phyloP scores from a whole-genome alignment of 176 grass and related monocot species.

The Metroxylon sagu region DNA sequence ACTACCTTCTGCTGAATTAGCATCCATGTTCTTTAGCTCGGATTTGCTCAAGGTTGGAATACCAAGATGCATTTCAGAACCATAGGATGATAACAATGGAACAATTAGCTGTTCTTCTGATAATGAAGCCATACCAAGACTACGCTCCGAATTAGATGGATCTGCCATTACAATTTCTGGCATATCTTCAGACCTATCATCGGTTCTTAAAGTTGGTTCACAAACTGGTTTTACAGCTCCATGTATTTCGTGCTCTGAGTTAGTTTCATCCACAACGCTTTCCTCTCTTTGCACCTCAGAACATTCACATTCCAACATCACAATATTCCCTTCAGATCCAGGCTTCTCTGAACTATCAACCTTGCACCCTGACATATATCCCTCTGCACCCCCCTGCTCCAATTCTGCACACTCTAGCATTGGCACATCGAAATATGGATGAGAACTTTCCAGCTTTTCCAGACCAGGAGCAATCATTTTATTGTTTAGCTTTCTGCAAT shows the following conservation, averaged over 20 bases:
- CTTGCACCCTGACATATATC: constrained; percentile 14
- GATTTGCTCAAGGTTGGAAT: constrained; percentile 33
- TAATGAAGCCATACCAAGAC: not conserved
- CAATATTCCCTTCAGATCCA: constrained; percentile 5
- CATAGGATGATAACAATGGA: constrained; percentile 5
- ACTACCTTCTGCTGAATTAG: constrained; percentile 18
- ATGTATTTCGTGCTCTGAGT: not conserved
- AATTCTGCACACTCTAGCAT: not conserved
- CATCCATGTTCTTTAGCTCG: constrained; percentile 25
- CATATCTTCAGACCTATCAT: constrained; percentile 1
- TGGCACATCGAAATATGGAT: not conserved
- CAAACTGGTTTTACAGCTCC: constrained; percentile 2
- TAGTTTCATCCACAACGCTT: not conserved
- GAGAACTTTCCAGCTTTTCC: not conserved
- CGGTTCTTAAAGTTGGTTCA: not conserved
- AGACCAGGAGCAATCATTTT: constrained; percentile 22
- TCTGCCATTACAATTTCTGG: constrained; percentile 5
- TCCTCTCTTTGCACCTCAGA: constrained; percentile 20
- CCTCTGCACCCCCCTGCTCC: constrained; percentile 13
- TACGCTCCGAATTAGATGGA: constrained; percentile 13
- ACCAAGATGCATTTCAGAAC: constrained; percentile 48
- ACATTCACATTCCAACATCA: constrained; percentile 24
- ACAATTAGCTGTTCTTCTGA: not conserved
- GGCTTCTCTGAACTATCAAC: constrained; percentile 7
- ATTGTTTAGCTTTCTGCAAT: constrained; percentile 23